Conservation (phyloP, 352 stramenopile species). For the Halophytophthora polymorphica region DNA sequence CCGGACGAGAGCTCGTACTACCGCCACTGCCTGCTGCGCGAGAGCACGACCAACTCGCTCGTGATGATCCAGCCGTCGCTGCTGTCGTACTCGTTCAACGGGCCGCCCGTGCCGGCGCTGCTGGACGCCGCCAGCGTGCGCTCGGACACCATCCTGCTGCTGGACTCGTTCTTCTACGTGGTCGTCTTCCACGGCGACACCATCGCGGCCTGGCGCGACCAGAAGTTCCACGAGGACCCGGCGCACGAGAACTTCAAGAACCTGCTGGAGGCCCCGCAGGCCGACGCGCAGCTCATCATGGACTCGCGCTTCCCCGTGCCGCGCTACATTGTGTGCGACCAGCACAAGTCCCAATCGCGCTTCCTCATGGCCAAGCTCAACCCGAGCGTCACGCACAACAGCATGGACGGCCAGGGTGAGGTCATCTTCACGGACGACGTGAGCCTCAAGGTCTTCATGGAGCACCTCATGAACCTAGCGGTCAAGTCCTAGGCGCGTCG, state of each 20-base stretch:
- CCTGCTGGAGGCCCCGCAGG: constrained; percentile 96
- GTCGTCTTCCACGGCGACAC: constrained; percentile 99
- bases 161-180: constrained; percentile 99
- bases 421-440: constrained; percentile 99
- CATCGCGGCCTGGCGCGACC: constrained; percentile 98
- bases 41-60: constrained; percentile 98
- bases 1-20: constrained; percentile 99
- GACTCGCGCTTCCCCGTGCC: constrained; percentile 98
- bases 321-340: constrained; percentile 99
- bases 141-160: constrained; percentile 97
- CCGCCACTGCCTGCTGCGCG: constrained; percentile 91
- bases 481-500: constrained; percentile 82
- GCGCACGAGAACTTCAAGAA: constrained; percentile 98
- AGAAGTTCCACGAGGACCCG: constrained; percentile 93
- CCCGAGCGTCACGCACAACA: constrained; percentile 96
- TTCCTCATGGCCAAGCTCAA: constrained; percentile 99
- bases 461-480: constrained; percentile 94
- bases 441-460: constrained; percentile 99
- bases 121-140: constrained; percentile 91
- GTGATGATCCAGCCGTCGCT: constrained; percentile 99
- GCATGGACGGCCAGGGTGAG: constrained; percentile 90
- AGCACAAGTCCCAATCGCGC: constrained; percentile 98
- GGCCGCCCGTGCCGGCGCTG: constrained; percentile 87
- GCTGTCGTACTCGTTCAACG: constrained; percentile 96
- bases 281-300: constrained; percentile 99